These are phyloP conservation scores for Amylocarpus encephaloides DNA, from an alignment of 2,329 filamentous ascomycete species.

Conservation along the genomic window DNA sequence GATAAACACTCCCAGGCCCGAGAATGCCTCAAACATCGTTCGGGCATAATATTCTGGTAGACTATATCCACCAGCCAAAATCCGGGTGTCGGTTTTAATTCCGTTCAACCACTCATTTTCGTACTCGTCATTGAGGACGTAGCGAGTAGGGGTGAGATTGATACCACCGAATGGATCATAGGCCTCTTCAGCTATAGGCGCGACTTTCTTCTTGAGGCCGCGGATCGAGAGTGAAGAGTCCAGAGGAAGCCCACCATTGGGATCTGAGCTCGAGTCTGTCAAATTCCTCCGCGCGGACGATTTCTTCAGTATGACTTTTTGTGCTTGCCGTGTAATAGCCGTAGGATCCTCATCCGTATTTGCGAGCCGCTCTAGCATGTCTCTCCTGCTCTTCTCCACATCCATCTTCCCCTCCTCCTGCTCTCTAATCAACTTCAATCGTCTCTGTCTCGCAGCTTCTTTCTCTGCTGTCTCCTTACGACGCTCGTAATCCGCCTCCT, in stretches of 20 bases:
- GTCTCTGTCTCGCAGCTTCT: conserved; percentile 57
- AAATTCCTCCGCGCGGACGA: conserved; percentile 50
- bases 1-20: conserved; percentile 80
- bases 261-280: conserved; percentile 22
- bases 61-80: conserved; percentile 76
- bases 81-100: conserved; percentile 57
- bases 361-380: conserved; percentile 65
- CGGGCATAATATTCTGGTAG: conserved; percentile 74
- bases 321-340: conserved; percentile 47
- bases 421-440: conserved; percentile 58
- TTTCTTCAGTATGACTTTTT: conserved; percentile 65
- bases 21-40: conserved; percentile 82
- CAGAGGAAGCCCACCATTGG: conserved; percentile 14
- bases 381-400: conserved; percentile 56
- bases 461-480: conserved; percentile 56
- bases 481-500: conserved; percentile 48
- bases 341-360: conserved; percentile 54
- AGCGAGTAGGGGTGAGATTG: conserved; percentile 61
- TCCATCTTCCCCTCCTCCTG: conserved; percentile 64
- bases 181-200: conserved; percentile 59
- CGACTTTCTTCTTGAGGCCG: conserved; percentile 64
- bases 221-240: conserved; percentile 56
- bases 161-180: conserved; percentile 88
- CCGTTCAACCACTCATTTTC: conserved; percentile 67
- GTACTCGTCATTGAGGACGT: conserved; percentile 63